Evolutionary conservation across 257 asterid species (phyloP).

Genomic region (Przewalskia tangutica): DNA sequence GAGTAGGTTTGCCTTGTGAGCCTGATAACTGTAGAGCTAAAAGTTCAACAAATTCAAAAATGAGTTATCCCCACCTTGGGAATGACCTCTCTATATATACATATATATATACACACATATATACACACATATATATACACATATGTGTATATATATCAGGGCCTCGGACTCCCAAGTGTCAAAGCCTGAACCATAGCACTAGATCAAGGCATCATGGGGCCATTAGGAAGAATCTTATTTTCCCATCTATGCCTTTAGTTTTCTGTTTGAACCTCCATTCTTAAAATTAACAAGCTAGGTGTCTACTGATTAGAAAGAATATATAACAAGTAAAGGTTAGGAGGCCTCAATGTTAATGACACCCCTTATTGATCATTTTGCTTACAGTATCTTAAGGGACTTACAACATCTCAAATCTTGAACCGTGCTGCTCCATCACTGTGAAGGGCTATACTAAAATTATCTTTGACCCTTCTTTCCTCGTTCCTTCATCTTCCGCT

Average conservation of each 20-base stretch:
- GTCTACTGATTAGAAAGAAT: not conserved
- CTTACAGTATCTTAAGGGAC: not conserved
- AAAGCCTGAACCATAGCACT: not conserved
- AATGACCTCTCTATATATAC: too few relatives aligned
- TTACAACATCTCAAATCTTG: not conserved
- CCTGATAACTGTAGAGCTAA: not conserved
- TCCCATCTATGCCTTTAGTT: not conserved
- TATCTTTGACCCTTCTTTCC: not conserved
- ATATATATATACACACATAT: too few relatives aligned
- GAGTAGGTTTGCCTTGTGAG: not conserved
- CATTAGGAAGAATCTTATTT: not conserved
- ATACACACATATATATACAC: too few relatives aligned
- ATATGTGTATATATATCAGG: too few relatives aligned
- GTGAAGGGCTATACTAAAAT: not conserved
- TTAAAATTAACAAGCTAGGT: not conserved
- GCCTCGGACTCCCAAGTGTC: not conserved
- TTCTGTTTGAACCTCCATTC: not conserved
- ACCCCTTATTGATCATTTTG: not conserved
- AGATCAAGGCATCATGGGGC: not conserved
- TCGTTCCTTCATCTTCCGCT: not conserved
- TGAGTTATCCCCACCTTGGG: not conserved
- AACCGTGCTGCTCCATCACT: not conserved
- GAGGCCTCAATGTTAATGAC: not conserved
- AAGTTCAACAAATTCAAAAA: not conserved
- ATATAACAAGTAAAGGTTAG: not conserved